A percentile compares a stretch with the other conserved stretches of the same genome.
Evolutionary conservation across 2,329 filamentous ascomycete genomes (phyloP).

Genomic region (Periglandula ipomoeae): DNA sequence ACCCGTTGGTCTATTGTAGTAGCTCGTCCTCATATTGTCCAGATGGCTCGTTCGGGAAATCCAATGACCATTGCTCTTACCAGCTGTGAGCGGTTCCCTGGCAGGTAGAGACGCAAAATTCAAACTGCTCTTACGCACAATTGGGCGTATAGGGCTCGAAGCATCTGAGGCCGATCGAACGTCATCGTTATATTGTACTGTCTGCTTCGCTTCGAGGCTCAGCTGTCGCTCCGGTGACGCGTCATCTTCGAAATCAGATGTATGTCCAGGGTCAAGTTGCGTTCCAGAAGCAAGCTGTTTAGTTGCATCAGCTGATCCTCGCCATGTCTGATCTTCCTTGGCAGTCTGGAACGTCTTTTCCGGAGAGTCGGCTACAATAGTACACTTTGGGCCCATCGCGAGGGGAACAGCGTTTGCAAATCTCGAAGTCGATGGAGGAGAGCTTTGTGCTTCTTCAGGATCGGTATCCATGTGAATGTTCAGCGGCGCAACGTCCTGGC

Average conservation of each 20-base stretch:
- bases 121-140: conserved; percentile 86
- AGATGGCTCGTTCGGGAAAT: conserved; percentile 70
- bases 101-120: conserved; percentile 91
- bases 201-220: conserved; percentile 5
- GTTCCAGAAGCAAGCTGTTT: background rate
- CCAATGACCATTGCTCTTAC: conserved; percentile 71
- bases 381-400: conserved; percentile 16
- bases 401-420: conserved; percentile 11
- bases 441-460: conserved; percentile 12
- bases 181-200: conserved; percentile 27
- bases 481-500: conserved; percentile 35
- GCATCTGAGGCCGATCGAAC: conserved; percentile 55
- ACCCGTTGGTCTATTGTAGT: conserved; percentile 63
- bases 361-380: conserved; percentile 20
- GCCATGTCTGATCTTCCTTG: conserved; percentile 33
- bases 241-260: conserved; percentile 4
- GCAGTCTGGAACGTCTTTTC: conserved; percentile 33
- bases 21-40: conserved; percentile 63
- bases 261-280: background rate
- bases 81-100: conserved; percentile 73
- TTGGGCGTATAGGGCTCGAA: conserved; percentile 65
- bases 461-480: conserved; percentile 16
- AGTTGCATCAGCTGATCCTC: conserved; percentile 10
- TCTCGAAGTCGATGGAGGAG: conserved; percentile 12
- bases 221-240: conserved; percentile 7